phyloP scores from a whole-genome alignment of 1,284 basidiomycete genomes.

The Ceratobasidium sp. region DNA sequence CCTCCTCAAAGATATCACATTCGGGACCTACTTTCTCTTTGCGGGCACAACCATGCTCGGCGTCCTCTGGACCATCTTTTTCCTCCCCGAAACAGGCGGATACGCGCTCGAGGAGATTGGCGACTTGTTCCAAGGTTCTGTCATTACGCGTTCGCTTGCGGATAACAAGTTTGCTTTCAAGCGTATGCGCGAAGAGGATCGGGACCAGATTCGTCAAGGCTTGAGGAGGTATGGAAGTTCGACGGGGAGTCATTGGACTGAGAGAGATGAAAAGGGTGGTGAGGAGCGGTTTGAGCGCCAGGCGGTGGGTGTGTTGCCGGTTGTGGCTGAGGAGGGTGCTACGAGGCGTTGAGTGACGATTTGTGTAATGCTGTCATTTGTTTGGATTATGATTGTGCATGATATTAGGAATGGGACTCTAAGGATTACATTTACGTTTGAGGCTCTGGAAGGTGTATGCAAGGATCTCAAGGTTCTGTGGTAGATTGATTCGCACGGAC shows the following conservation, averaged over 20 bases:
- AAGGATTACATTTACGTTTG: neutral
- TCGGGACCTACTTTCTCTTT: conserved; percentile 54
- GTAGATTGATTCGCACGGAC: too few relatives aligned
- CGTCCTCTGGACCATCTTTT: conserved; percentile 53
- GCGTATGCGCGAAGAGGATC: conserved; percentile 47
- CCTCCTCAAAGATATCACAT: conserved; percentile 53
- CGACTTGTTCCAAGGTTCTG: conserved; percentile 53
- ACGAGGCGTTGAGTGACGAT: conserved; percentile 26
- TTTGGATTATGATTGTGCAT: conserved; percentile 4
- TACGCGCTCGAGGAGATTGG: conserved; percentile 54
- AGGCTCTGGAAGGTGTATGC: too few relatives aligned
- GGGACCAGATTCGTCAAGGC: conserved; percentile 39
- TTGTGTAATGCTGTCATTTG: neutral
- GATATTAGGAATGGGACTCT: conserved; percentile 13
- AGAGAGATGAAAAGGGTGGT: conserved; percentile 22
- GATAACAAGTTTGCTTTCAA: conserved; percentile 52
- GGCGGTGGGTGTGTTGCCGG: conserved; percentile 27
- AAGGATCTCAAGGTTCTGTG: too few relatives aligned
- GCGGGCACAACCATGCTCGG: conserved; percentile 51
- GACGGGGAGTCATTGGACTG: conserved; percentile 34
- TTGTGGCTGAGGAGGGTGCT: conserved; percentile 28
- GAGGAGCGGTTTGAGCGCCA: conserved; percentile 42
- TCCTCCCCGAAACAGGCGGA: conserved; percentile 54
- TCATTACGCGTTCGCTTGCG: conserved; percentile 52
- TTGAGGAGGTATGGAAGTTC: conserved; percentile 31